Evolutionary conservation across 495 filamentous ascomycete species (phyloP).

Genomic region (Neurospora sp.): DNA sequence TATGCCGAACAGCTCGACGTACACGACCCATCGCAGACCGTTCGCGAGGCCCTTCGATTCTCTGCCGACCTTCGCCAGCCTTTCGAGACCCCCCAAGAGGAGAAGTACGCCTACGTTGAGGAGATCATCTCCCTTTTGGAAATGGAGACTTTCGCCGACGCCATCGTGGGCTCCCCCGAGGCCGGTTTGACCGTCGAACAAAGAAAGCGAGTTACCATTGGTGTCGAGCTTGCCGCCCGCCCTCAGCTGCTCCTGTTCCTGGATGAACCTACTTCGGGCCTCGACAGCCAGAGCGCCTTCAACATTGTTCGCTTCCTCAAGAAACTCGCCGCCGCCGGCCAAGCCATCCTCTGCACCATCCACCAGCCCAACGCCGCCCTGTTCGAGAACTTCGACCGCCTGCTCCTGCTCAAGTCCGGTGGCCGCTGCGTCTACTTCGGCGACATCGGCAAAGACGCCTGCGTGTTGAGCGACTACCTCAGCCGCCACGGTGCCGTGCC

Average conservation of each 20-base stretch:
- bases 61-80: constrained; percentile 76
- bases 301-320: constrained; percentile 83
- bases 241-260: constrained; percentile 80
- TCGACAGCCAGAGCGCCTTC: constrained; percentile 78
- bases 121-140: constrained; percentile 71
- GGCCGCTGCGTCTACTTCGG: constrained; percentile 72
- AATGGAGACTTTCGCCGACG: constrained; percentile 75
- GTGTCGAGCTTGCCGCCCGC: constrained; percentile 78
- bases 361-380: constrained; percentile 82
- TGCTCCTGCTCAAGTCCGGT: constrained; percentile 58
- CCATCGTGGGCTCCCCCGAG: constrained; percentile 69
- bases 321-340: constrained; percentile 72
- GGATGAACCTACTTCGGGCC: constrained; percentile 82
- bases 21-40: constrained; percentile 67
- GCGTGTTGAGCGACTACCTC: constrained; percentile 36
- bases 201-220: constrained; percentile 83
- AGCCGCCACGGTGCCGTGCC: constrained; percentile 45
- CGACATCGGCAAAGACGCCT: constrained; percentile 40
- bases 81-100: constrained; percentile 51
- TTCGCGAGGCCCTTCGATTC: constrained; percentile 77
- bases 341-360: constrained; percentile 87
- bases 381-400: constrained; percentile 69
- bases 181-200: constrained; percentile 84
- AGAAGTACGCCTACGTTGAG: constrained; percentile 80
- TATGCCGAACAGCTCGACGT: constrained; percentile 81